Evolutionary conservation across 306 rosid species (phyloP), one percentile per base, ranked within the genome.

Genomic region (Alnus rubra): DNA sequence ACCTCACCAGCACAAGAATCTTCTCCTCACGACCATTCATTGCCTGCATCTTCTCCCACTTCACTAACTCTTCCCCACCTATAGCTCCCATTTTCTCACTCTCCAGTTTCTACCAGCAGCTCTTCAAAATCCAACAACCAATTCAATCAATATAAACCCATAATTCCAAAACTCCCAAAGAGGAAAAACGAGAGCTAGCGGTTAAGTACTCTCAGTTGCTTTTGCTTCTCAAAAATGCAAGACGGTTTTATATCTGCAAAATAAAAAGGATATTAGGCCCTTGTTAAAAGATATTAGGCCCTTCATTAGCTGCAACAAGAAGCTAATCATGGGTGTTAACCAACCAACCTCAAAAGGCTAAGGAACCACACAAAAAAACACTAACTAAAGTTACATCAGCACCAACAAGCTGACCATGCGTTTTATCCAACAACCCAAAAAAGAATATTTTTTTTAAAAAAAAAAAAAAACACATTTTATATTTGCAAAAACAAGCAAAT

Each of bases 41-140:
- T 67, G 85, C 96, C 77, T 93, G 94, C 89, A 88, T 88, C 92
- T 90, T 95, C 85, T 93, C 98, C 98, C 94, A 93, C 82, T 88
- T 91, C 80, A 74, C 60, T 58, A 90, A 78, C 87, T 96, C 99
- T 70, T 90, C 98, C 65, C 94, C 91, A 10, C 88, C 88, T 72
- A 91, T 91, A 69, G 97, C 89, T 84, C 97, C 99, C 99, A 96
- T 96, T 80, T 63, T 68, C 51, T 80, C 84, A 81, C 86, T 74
- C 60, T 56, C 78, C 87, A 50, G 77, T 82, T 69, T 55, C 65
- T 52, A 72, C 78, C 75, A 9, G 13, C 74, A 74, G 9, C 50
- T 65, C 81, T 81, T 69, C 50, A 74, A 80, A 81, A 76, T 67
- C 84, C 72, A 79, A 78, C 75, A 39, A 69, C 58, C 81, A 81